Conservation (phyloP, 495 filamentous ascomycete genomes). For the Hyaloscypha variabilis region DNA sequence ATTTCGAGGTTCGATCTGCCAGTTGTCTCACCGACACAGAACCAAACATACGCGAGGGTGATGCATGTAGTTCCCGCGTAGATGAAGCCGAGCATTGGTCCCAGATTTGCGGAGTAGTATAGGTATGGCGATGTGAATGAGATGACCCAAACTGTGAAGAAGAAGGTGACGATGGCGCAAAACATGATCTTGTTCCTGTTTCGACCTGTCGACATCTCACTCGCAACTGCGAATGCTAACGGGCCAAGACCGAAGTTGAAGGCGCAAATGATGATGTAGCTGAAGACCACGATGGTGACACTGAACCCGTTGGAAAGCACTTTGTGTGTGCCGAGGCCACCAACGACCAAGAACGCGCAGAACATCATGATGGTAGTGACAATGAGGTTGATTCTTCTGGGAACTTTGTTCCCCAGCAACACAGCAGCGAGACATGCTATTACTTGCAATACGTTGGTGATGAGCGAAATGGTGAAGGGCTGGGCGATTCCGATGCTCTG, state of each 20-base stretch:
- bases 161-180: conserved; percentile 37
- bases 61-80: conserved; percentile 37
- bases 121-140: conserved; percentile 42
- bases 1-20: conserved; percentile 39
- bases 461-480: conserved; percentile 40
- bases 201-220: conserved; percentile 41
- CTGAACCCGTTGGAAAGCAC: conserved; percentile 19
- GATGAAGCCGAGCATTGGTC: conserved; percentile 43
- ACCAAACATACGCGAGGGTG: conserved; percentile 40
- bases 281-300: conserved; percentile 37
- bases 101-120: conserved; percentile 40
- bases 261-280: conserved; percentile 36
- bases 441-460: conserved; percentile 42
- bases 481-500: conserved; percentile 38
- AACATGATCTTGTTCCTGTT: conserved; percentile 44
- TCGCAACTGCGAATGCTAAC: conserved; percentile 37
- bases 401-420: conserved; percentile 37
- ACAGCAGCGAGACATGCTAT: conserved; percentile 36
- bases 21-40: conserved; percentile 44
- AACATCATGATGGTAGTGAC: conserved; percentile 8
- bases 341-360: conserved; percentile 22
- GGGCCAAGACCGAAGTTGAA: conserved; percentile 42
- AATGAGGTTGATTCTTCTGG: conserved; percentile 38
- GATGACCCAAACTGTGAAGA: conserved; percentile 40
- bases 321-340: conserved; percentile 35